A percentile compares a stretch with the other conserved stretches of the same genome.
Evolutionary conservation across 1,139 yeast genomes (phyloP).

Genomic region (Kluyveromyces sp.): DNA sequence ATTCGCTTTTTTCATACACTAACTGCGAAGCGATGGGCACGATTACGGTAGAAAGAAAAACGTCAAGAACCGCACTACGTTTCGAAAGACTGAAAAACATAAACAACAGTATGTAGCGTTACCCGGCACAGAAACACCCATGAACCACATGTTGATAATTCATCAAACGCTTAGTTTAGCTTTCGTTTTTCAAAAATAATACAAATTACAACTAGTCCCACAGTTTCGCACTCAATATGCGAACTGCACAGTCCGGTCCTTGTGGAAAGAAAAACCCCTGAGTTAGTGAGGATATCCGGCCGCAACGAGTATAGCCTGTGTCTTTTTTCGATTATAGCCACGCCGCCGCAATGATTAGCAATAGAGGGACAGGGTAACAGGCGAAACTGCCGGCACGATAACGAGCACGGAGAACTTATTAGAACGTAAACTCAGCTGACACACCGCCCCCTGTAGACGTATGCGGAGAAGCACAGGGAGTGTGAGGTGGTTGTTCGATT

Average conservation of each 20-base stretch:
- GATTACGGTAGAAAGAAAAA: too few relatives aligned
- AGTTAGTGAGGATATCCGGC: neutral
- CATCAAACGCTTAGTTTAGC: too few relatives aligned
- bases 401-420: neutral
- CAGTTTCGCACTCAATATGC: conserved; percentile 1
- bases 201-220: neutral
- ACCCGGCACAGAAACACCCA: conserved; percentile 3
- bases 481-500: too few relatives aligned
- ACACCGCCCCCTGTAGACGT: neutral
- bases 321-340: neutral
- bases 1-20: neutral
- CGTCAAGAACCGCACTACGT: too few relatives aligned
- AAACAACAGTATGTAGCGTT: too few relatives aligned
- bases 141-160: neutral
- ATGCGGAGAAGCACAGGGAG: too few relatives aligned
- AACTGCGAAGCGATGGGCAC: neutral
- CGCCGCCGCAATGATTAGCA: too few relatives aligned
- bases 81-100: too few relatives aligned
- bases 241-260: conserved; percentile 5
- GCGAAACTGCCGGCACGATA: neutral
- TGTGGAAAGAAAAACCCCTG: neutral
- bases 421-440: neutral
- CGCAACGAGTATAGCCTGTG: neutral
- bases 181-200: neutral
- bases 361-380: neutral